phyloP scores from a whole-genome alignment of 345 rosid genomes.

The Eucalyptus guilfoylei region DNA sequence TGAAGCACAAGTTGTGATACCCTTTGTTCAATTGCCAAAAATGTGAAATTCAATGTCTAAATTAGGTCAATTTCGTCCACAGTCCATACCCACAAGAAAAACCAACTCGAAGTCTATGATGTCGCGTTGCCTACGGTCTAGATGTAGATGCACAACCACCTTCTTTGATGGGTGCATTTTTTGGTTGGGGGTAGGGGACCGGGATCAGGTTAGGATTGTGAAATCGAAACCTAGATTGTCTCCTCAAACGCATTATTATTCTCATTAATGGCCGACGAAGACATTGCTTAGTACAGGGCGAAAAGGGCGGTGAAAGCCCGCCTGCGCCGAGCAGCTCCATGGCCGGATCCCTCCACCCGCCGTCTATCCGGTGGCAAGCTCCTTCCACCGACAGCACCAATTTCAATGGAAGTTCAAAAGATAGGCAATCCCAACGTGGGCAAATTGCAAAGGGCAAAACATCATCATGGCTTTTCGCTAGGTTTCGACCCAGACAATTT shows the following conservation, averaged over 20 bases:
- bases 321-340: neutral
- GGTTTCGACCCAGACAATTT: neutral
- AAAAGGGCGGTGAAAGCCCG: neutral
- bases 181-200: neutral
- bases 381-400: neutral
- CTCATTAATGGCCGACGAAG: neutral
- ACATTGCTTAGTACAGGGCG: neutral
- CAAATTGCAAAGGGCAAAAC: neutral
- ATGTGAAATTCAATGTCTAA: neutral
- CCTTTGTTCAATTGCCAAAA: neutral
- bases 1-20: neutral
- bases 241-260: neutral
- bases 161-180: neutral
- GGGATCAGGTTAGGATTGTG: neutral
- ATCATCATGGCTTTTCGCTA: neutral
- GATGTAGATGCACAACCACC: neutral
- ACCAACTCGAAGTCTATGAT: neutral
- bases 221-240: neutral
- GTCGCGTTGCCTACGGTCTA: rapidly evolving
- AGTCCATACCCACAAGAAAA: neutral
- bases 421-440: neutral
- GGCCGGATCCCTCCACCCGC: neutral
- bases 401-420: neutral
- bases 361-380: neutral
- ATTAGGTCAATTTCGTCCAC: neutral